Conservation (phyloP, 495 filamentous ascomycete genomes). For the Pyrenula massariospora region DNA sequence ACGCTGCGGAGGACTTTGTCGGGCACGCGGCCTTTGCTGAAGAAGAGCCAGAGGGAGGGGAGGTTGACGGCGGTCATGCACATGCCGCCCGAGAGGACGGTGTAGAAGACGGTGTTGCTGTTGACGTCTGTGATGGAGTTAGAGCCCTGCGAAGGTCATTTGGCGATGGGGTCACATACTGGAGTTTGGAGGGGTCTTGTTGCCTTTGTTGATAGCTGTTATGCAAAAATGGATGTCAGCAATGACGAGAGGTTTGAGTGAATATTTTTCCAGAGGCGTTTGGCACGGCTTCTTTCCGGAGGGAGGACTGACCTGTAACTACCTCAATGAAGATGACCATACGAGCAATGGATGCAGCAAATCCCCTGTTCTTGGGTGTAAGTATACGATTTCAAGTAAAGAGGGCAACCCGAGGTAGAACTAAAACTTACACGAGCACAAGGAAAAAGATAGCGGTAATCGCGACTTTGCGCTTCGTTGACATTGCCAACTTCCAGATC, state of each 20-base stretch:
- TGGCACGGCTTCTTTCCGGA: too few species aligned
- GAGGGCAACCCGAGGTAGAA: too few species aligned
- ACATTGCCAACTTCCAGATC: not conserved
- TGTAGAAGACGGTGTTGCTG: not conserved
- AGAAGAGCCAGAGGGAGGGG: not conserved
- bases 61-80: not conserved
- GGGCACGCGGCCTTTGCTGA: not conserved
- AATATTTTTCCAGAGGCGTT: too few species aligned
- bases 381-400: too few species aligned
- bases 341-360: not conserved
- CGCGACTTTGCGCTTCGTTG: not conserved
- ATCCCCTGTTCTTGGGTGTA: too few species aligned
- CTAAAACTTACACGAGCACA: not conserved
- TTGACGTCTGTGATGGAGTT: not conserved
- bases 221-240: not conserved
- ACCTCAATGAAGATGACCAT: not conserved
- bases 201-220: not conserved
- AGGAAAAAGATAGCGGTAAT: not conserved
- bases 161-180: not conserved
- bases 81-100: not conserved
- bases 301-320: not conserved
- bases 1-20: not conserved
- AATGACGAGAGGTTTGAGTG: too few species aligned
- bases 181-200: not conserved
- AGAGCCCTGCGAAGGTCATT: not conserved